phyloP scores from a whole-genome alignment of 164 flowering plant genomes.

The Platanus orientalis region DNA sequence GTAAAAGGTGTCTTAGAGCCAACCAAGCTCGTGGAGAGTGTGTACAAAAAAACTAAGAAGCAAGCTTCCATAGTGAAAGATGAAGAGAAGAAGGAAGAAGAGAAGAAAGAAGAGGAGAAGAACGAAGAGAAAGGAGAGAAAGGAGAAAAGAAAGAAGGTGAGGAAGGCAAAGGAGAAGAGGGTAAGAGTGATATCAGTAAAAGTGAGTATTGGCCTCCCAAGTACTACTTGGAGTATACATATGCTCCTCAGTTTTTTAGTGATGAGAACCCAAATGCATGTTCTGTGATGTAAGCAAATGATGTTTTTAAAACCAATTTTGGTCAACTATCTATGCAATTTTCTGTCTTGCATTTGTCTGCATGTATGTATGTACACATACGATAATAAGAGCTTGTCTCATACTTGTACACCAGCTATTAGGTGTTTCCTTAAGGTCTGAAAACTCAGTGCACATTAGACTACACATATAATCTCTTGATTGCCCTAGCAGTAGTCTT shows the following conservation, averaged over 20 bases:
- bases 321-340: too few species aligned
- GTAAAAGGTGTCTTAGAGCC: conserved; percentile 78
- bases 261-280: too few species aligned
- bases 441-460: too few species aligned
- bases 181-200: conserved; percentile 46
- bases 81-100: conserved; percentile 43
- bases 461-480: too few species aligned
- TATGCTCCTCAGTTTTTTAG: not conserved
- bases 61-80: conserved; percentile 52
- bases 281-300: too few species aligned
- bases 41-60: conserved; percentile 61
- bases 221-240: conserved; percentile 29
- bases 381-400: too few species aligned
- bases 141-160: conserved; percentile 30
- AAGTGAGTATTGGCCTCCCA: conserved; percentile 61
- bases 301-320: too few species aligned
- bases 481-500: too few species aligned
- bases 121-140: conserved; percentile 29
- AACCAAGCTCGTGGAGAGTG: conserved; percentile 45
- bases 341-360: too few species aligned
- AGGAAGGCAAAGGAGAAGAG: conserved; percentile 34
- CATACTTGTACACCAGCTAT: too few species aligned
- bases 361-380: too few species aligned
- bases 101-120: conserved; percentile 41
- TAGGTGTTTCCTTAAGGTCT: too few species aligned